Conservation (phyloP, 2,329 filamentous ascomycete species). For the Phaeophleospora eucalypticola region DNA sequence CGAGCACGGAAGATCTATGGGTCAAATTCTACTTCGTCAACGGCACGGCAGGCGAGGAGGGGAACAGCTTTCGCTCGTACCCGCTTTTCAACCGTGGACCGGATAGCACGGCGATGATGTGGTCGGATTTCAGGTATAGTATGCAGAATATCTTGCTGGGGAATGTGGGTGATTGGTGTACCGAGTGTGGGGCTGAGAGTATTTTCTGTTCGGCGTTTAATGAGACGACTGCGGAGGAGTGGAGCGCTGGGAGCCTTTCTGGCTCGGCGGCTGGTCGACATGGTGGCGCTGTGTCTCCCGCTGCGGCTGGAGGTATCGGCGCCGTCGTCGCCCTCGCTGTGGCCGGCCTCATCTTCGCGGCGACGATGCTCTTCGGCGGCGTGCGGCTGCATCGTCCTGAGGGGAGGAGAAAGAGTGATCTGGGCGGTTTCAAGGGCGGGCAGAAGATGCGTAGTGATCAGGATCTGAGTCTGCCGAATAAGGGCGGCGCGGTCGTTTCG, state of each 20-base stretch:
- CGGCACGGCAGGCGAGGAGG: constrained; percentile 40
- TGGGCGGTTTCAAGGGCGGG: constrained; percentile 52
- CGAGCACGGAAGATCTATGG: constrained; percentile 44
- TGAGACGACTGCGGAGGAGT: constrained; percentile 26
- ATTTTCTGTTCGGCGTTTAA: constrained; percentile 43
- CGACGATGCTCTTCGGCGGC: constrained; percentile 42
- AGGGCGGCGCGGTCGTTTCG: constrained; percentile 31
- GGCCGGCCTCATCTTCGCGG: constrained; percentile 40
- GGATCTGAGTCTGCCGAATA: constrained; percentile 48
- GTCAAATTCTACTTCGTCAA: constrained; percentile 57
- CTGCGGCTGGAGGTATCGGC: constrained; percentile 54
- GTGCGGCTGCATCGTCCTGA: constrained; percentile 42
- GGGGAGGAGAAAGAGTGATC: not conserved
- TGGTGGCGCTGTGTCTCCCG: constrained; percentile 29
- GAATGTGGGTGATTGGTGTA: constrained; percentile 51
- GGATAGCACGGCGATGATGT: constrained; percentile 45
- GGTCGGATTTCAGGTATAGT: constrained; percentile 47
- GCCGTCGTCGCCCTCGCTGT: constrained; percentile 50
- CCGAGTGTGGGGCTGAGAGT: constrained; percentile 38
- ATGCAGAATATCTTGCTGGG: constrained; percentile 43
- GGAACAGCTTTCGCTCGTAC: constrained; percentile 39
- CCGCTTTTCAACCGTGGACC: constrained; percentile 50
- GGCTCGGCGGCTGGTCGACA: not conserved
- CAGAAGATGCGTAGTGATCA: constrained; percentile 52
- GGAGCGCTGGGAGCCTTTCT: not conserved